Conservation (phyloP, 495 filamentous ascomycete genomes). For the Penicillium goetzii region DNA sequence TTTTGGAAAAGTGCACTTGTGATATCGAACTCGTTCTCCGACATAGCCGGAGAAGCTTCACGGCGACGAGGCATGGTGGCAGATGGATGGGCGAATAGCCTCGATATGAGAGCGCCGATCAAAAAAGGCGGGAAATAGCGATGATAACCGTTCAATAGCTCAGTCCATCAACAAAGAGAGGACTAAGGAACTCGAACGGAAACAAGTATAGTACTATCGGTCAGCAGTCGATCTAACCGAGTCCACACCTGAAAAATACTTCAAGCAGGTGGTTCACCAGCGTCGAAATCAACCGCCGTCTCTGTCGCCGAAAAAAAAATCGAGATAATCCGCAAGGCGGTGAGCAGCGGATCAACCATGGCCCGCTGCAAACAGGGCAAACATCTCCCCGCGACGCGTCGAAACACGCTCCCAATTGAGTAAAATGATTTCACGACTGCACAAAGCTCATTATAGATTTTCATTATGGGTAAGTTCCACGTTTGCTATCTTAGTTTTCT, state of each 20-base stretch:
- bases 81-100: constrained; percentile 6
- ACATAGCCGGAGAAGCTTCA: constrained; percentile 76
- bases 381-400: constrained; percentile 48
- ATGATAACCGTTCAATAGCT: constrained; percentile 18
- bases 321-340: constrained; percentile 39
- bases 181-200: not conserved
- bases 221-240: constrained; percentile 4
- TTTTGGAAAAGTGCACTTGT: constrained; percentile 73
- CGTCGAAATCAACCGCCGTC: constrained; percentile 20
- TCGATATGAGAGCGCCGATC: constrained; percentile 17
- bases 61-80: constrained; percentile 56
- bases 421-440: constrained; percentile 41
- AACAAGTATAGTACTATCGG: not conserved
- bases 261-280: constrained; percentile 14
- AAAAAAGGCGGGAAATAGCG: constrained; percentile 21
- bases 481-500: not conserved
- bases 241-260: constrained; percentile 15
- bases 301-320: constrained; percentile 37
- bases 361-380: constrained; percentile 41
- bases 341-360: constrained; percentile 36
- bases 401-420: constrained; percentile 49
- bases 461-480: constrained; percentile 40
- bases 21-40: constrained; percentile 93
- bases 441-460: constrained; percentile 18
- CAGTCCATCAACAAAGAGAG: not conserved